phyloP scores from a whole-genome alignment of 306 rosid genomes.

The Dalbergia oliveri region DNA sequence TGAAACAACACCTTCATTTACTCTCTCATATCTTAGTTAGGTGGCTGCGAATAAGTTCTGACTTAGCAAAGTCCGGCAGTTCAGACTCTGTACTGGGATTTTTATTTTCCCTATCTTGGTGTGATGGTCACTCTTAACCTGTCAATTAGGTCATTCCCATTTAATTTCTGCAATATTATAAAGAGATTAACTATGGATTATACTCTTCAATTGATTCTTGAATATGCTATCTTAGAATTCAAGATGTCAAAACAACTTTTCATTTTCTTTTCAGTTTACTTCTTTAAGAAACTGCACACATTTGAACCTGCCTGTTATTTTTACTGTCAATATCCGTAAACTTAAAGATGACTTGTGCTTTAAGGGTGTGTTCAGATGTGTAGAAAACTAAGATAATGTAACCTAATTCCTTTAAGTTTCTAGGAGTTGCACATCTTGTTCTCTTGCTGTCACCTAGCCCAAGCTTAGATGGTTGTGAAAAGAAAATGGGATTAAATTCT shows the following conservation, averaged over 20 bases:
- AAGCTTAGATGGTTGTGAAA: conserved; percentile 27
- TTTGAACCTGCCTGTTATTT: conserved; percentile 15
- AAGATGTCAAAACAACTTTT: conserved; percentile 28
- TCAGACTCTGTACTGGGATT: conserved; percentile 4
- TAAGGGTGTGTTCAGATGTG: conserved; percentile 26
- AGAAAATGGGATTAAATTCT: conserved; percentile 23
- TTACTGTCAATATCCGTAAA: conserved; percentile 20
- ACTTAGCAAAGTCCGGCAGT: not conserved
- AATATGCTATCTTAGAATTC: conserved; percentile 10
- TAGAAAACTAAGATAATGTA: conserved; percentile 32
- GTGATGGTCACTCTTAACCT: not conserved
- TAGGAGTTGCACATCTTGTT: conserved; percentile 10
- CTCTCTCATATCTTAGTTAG: conserved; percentile 10
- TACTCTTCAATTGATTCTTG: conserved; percentile 6
- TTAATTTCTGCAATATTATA: conserved; percentile 19
- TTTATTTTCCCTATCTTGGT: conserved; percentile 18
- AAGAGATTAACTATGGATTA: not conserved
- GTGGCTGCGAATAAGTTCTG: conserved; percentile 20
- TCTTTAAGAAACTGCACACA: not conserved
- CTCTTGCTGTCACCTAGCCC: conserved; percentile 6
- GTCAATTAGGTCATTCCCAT: conserved; percentile 5
- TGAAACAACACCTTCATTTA: conserved; percentile 45
- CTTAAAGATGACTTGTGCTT: conserved; percentile 1
- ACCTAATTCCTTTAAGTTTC: conserved; percentile 33
- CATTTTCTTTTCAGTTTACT: conserved; percentile 31